Conservation (phyloP, 148 eudicot species). For the Nepenthes mirabilis region DNA sequence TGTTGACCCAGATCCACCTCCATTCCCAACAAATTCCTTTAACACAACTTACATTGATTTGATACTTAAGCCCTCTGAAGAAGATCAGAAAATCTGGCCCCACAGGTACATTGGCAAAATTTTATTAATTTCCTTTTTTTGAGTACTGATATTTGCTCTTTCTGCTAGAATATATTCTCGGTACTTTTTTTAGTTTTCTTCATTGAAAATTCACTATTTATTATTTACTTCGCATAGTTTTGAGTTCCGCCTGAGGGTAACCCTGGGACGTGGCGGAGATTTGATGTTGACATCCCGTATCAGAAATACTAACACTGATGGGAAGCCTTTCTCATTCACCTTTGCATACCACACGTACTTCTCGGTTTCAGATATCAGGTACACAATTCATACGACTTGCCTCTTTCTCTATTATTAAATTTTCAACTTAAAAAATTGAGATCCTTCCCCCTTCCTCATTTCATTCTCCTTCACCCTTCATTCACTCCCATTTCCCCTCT, state of each 20-base stretch:
- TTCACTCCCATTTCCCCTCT: no score
- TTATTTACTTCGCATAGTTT: constrained; percentile 31
- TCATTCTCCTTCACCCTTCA: no score
- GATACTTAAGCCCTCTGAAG: constrained; percentile 79
- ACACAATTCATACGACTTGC: not conserved
- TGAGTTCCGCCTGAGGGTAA: constrained; percentile 76
- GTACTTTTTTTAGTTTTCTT: not conserved
- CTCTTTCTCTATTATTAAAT: no score
- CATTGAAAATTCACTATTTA: not conserved
- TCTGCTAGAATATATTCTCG: not conserved
- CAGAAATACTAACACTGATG: constrained; percentile 62
- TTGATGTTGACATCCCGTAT: constrained; percentile 77
- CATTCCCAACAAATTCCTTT: constrained; percentile 35
- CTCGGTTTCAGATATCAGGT: constrained; percentile 95
- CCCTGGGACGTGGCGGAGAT: constrained; percentile 81
- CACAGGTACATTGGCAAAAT: constrained; percentile 33
- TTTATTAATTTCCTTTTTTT: not conserved
- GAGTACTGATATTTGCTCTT: not conserved
- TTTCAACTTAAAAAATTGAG: no score
- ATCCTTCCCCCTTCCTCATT: no score
- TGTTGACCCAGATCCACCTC: constrained; percentile 55
- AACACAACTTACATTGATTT: constrained; percentile 55
- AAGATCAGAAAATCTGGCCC: constrained; percentile 77
- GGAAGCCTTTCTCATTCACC: constrained; percentile 69
- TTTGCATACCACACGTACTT: constrained; percentile 92